Base-by-base conservation (phyloP, 176 grass and related monocot species). In the Eleusine indica region DNA sequence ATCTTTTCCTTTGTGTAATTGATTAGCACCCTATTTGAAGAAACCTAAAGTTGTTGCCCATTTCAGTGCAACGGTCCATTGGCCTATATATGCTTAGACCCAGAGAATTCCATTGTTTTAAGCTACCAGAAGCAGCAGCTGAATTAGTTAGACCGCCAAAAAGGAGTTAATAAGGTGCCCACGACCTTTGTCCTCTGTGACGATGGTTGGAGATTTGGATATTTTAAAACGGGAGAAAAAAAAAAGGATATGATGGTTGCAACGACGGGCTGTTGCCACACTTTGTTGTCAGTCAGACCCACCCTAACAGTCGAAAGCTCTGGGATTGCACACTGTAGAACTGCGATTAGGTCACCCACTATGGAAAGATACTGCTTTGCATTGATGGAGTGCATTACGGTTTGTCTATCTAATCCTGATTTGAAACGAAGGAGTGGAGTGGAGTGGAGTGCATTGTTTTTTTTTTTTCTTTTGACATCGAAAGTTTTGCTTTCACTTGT, bases 261-360 rank as follows among this genome's bases (percentile, higher is more conserved):
- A 29, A 86, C 57, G 51, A 82, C 60, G 4, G 30, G 19, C 5
- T 7, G 32, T 35, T 74, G 35, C 21, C 49, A 60, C 49, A 49
- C 79, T 44, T 54, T 75, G 29, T 61, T 49, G 57, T 60, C 69
- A 80, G 52, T 75, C 80, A 83, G 70, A 83, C 61, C 51, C 68
- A 64, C 79, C 57, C 47, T 39, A 88, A 52, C 69, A 80, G 58
- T 74, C 40, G 35, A 70, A 69, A 64, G 61, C 67, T 32, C 73
- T 6, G 48, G 18, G 35, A 25, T 74, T 77, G 47, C 40, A 44
- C 35, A 48, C 17, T 42, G 21, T 74, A 68, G 62, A 73, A 47
- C 54, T 68, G 38, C 71, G 56, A 49, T 49, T 72, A 68, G 76
- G 42, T 77, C 35, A 60, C 82, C 86, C 65, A 53, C 68, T 77